These are phyloP conservation scores for Melanopsichium pennsylvanicum DNA, from an alignment of 1,284 basidiomycete species.

Conservation along the genomic window DNA sequence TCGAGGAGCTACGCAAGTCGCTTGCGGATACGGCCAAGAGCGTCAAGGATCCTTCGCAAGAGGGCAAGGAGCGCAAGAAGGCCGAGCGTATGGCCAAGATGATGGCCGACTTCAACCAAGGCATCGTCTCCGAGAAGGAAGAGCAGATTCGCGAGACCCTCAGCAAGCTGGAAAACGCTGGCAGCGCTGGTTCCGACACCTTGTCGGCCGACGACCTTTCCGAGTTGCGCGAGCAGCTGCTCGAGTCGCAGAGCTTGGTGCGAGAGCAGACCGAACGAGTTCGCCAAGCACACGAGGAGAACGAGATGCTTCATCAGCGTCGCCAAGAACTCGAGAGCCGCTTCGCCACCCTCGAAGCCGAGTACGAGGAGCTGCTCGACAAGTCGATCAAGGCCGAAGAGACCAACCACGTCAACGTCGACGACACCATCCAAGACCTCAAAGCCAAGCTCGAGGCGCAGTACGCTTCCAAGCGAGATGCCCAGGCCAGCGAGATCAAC, in stretches of 20 bases:
- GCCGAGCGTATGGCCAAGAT: slow-evolving; percentile 99
- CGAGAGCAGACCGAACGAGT: slow-evolving; percentile 90
- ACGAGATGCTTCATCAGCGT: slow-evolving; percentile 81
- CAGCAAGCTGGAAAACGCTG: slow-evolving; percentile 76
- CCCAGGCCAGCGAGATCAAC: slow-evolving; percentile 83
- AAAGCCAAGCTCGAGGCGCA: slow-evolving; percentile 95
- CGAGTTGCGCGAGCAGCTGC: slow-evolving; percentile 81
- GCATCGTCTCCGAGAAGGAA: slow-evolving; percentile 92
- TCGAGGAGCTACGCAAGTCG: slow-evolving; percentile 78
- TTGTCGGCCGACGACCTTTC: slow-evolving; percentile 78
- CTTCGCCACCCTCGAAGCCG: slow-evolving; percentile 81
- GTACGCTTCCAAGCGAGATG: slow-evolving; percentile 88
- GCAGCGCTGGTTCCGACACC: slow-evolving; percentile 18
- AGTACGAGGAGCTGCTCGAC: slow-evolving; percentile 92
- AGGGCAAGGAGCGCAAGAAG: slow-evolving; percentile 98
- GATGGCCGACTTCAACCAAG: slow-evolving; percentile 88
- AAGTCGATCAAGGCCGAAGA: slow-evolving; percentile 66
- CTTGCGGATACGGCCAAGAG: slow-evolving; percentile 40
- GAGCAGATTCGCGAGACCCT: slow-evolving; percentile 85
- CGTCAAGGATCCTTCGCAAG: slow-evolving; percentile 71
- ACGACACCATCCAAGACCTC: slow-evolving; percentile 84
- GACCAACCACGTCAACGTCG: slow-evolving; percentile 61
- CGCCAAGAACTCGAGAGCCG: slow-evolving; percentile 87
- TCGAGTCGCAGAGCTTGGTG: slow-evolving; percentile 84
- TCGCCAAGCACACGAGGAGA: slow-evolving; percentile 88